Conservation (phyloP, 331 rosid species). For the Pyrus hybrid region DNA sequence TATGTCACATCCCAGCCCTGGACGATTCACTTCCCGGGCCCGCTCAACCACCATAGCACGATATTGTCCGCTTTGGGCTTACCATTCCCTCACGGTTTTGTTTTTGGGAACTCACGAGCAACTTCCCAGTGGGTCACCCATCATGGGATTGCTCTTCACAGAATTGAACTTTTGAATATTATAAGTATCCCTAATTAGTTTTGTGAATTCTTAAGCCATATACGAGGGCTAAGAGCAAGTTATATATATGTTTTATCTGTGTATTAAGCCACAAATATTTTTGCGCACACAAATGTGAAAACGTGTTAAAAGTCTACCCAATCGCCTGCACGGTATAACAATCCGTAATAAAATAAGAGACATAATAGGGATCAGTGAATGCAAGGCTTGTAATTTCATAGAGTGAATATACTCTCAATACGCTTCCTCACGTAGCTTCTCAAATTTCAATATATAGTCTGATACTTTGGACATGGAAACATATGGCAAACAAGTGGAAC, state of each 20-base stretch:
- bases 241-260: background rate
- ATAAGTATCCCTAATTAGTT: background rate
- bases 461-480: background rate
- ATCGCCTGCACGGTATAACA: background rate
- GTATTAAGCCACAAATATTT: background rate
- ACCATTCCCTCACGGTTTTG: too few species aligned
- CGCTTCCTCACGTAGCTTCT: background rate
- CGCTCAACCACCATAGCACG: too few species aligned
- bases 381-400: background rate
- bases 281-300: background rate
- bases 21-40: too few species aligned
- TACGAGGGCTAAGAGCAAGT: background rate
- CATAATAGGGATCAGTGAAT: conserved; percentile 6
- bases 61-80: too few species aligned
- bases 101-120: too few species aligned
- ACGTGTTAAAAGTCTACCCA: background rate
- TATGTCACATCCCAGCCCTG: too few species aligned
- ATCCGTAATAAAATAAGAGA: background rate
- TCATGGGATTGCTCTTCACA: too few species aligned
- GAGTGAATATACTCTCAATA: background rate
- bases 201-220: too few species aligned
- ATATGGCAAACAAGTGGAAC: background rate
- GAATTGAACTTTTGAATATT: background rate
- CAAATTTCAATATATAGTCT: background rate
- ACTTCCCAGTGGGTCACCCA: too few species aligned